phyloP scores from a whole-genome alignment of 345 rosid species.

The Cardamine chenopodiifolia region DNA sequence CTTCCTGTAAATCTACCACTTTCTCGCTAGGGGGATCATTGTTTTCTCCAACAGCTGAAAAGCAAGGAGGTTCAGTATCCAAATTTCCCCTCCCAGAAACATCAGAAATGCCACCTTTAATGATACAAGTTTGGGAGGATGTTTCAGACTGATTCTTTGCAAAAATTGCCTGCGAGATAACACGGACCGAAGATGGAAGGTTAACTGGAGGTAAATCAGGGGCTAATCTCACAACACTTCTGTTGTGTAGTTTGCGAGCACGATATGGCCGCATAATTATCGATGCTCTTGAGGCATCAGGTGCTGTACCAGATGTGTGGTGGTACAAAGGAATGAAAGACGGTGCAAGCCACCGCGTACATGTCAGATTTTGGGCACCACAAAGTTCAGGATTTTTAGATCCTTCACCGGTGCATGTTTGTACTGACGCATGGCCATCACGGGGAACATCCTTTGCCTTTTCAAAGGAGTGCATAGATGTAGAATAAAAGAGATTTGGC shows the following conservation, averaged over 20 bases:
- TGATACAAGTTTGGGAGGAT: slow-evolving; percentile 45
- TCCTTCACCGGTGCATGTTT: slow-evolving; percentile 42
- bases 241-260: slow-evolving; percentile 49
- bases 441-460: slow-evolving; percentile 41
- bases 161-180: slow-evolving; percentile 71
- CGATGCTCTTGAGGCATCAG: slow-evolving; percentile 47
- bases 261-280: slow-evolving; percentile 49
- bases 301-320: slow-evolving; percentile 38
- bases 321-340: slow-evolving; percentile 29
- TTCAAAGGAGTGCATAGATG: slow-evolving; percentile 38
- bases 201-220: slow-evolving; percentile 93
- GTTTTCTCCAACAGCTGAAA: slow-evolving; percentile 42
- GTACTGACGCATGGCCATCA: slow-evolving; percentile 26
- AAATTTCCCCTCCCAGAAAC: slow-evolving; percentile 48
- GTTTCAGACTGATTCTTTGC: slow-evolving; percentile 49
- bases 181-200: slow-evolving; percentile 89
- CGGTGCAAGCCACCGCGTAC: slow-evolving; percentile 46
- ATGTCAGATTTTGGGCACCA: slow-evolving; percentile 43
- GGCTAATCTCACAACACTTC: slow-evolving; percentile 79
- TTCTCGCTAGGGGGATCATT: slow-evolving; percentile 42
- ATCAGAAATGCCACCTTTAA: slow-evolving; percentile 33
- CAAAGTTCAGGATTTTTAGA: slow-evolving; percentile 35
- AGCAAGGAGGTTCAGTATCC: slow-evolving; percentile 45
- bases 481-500: slow-evolving; percentile 41
- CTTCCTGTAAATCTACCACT: slow-evolving; percentile 40